These are phyloP conservation scores for Thalia dealbata DNA, from an alignment of 176 grass and related monocot species.

Conservation along the genomic window DNA sequence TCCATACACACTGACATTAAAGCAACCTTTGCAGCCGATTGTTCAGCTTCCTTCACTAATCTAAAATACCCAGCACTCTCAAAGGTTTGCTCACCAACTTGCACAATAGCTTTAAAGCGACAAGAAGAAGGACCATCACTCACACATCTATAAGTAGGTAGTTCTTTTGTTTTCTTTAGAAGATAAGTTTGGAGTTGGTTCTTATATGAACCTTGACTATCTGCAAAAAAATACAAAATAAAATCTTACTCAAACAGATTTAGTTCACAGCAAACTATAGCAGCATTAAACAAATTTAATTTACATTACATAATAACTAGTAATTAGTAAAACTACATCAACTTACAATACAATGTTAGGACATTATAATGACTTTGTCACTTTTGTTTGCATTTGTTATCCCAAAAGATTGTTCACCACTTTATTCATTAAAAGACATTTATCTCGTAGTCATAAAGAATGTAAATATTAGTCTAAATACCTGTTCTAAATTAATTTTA, in stretches of 20 bases:
- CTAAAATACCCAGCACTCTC: constrained; percentile 38
- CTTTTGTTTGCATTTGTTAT: background rate
- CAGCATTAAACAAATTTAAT: too few species aligned
- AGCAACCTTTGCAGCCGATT: constrained; percentile 58
- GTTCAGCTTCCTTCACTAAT: constrained; percentile 57
- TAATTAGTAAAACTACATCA: background rate
- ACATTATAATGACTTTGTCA: background rate
- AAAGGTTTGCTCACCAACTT: constrained; percentile 52
- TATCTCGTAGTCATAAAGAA: background rate
- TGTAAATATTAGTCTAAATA: background rate
- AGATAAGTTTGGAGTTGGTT: constrained; percentile 50
- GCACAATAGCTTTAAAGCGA: constrained; percentile 62
- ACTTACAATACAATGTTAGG: background rate
- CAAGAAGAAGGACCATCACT: constrained; percentile 25
- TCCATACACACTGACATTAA: constrained; percentile 43
- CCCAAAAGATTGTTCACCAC: background rate
- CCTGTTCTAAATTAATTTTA: background rate
- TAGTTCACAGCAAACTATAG: too few species aligned
- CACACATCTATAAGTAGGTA: constrained; percentile 38
- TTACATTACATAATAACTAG: too few species aligned
- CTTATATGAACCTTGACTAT: constrained; percentile 40
- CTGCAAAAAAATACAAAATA: constrained; percentile 20
- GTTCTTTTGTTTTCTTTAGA: constrained; percentile 42
- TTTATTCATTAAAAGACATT: background rate
- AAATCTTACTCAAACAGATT: background rate